These are phyloP conservation scores for Epithele typhae DNA, from an alignment of 768 basidiomycete genomes.

Conservation along the genomic window DNA sequence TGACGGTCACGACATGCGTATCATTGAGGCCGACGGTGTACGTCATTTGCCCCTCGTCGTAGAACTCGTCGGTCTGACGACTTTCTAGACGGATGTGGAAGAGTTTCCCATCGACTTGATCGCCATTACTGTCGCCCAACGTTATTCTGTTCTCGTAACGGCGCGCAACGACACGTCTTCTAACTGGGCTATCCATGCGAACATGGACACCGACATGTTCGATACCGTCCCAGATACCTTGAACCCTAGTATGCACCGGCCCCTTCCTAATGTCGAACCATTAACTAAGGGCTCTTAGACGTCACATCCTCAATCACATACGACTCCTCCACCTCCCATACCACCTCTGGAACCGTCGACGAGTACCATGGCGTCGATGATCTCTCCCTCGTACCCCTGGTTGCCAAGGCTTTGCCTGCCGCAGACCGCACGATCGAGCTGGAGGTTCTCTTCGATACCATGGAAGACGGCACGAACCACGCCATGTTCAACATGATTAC, in stretches of 20 bases:
- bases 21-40: conserved; percentile 84
- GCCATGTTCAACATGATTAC: conserved; percentile 70
- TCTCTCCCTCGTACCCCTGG: conserved; percentile 60
- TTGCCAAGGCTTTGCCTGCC: conserved; percentile 42
- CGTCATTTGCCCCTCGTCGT: conserved; percentile 18
- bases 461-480: conserved; percentile 80
- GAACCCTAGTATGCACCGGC: conserved; percentile 58
- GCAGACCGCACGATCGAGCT: conserved; percentile 62
- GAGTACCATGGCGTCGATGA: conserved; percentile 65
- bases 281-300: conserved; percentile 39
- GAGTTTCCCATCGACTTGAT: conserved; percentile 70
- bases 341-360: conserved; percentile 49
- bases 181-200: conserved; percentile 89
- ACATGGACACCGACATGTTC: conserved; percentile 91
- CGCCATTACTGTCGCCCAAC: conserved; percentile 79
- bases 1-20: conserved; percentile 79
- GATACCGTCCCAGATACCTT: conserved; percentile 71
- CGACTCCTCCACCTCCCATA: conserved; percentile 43
- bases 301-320: conserved; percentile 84
- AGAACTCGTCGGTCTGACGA: neutral
- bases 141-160: conserved; percentile 89
- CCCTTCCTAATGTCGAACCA: neutral
- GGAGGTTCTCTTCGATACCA: conserved; percentile 76
- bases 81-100: conserved; percentile 65
- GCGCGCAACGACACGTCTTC: conserved; percentile 72